phyloP scores from a whole-genome alignment of 805 yeast species.

The Metschnikowia aberdeeniae region DNA sequence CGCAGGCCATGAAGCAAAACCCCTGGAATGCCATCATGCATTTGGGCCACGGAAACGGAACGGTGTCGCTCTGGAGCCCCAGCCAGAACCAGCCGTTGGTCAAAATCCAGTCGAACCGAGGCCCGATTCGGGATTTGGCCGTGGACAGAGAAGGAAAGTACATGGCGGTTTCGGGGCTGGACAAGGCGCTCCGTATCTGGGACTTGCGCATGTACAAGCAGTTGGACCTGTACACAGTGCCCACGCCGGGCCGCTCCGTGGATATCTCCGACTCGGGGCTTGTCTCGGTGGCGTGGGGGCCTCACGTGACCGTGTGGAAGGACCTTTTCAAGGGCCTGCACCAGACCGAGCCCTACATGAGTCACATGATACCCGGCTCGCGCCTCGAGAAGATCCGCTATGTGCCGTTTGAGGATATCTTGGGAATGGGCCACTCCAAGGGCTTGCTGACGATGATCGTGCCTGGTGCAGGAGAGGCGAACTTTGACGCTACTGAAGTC shows the following conservation, averaged over 20 bases:
- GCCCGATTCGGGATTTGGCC: conserved; percentile 83
- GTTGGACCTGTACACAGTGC: conserved; percentile 64
- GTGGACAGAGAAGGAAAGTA: conserved; percentile 88
- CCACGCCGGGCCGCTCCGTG: conserved; percentile 80
- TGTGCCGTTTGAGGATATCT: conserved; percentile 95
- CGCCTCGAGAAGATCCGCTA: conserved; percentile 63
- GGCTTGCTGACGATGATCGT: conserved; percentile 78
- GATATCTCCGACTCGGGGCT: conserved; percentile 86
- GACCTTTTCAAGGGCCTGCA: conserved; percentile 60
- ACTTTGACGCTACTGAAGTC: conserved; percentile 86
- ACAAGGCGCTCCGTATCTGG: conserved; percentile 83
- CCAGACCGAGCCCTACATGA: conserved; percentile 88
- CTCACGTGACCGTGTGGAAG: conserved; percentile 93
- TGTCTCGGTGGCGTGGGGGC: conserved; percentile 90
- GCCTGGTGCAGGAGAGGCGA: conserved; percentile 98
- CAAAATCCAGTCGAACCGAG: conserved; percentile 74
- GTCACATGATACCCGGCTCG: conserved; percentile 77
- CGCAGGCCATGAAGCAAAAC: conserved; percentile 81
- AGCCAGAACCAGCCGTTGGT: conserved; percentile 80
- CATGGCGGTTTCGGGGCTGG: conserved; percentile 92
- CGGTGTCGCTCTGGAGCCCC: conserved; percentile 93
- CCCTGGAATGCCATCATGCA: conserved; percentile 96
- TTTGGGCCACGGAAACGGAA: conserved; percentile 89
- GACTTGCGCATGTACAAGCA: conserved; percentile 82
- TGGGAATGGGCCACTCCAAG: conserved; percentile 77